phyloP scores from a whole-genome alignment of 805 yeast genomes.

The Metschnikowia gruessii region DNA sequence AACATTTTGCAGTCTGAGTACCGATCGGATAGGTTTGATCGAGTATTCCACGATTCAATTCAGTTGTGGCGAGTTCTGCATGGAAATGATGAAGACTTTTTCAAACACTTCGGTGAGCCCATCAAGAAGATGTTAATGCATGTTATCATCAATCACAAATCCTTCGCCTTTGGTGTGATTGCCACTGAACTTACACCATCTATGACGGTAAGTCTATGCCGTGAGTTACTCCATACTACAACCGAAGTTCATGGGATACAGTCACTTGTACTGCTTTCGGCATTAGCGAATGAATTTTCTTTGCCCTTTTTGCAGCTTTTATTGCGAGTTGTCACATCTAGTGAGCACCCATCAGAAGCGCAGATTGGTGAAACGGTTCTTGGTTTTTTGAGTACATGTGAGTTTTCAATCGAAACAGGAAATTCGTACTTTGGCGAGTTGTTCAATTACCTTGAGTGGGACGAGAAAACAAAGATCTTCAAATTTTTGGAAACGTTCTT shows the following conservation, averaged over 20 bases:
- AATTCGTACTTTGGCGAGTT: slow-evolving; percentile 43
- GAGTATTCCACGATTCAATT: slow-evolving; percentile 15
- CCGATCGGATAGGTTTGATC: slow-evolving; percentile 10
- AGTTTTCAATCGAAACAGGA: slow-evolving; percentile 26
- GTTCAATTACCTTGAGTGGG: slow-evolving; percentile 33
- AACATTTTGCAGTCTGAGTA: slow-evolving; percentile 16
- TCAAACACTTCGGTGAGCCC: background rate
- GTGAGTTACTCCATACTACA: background rate
- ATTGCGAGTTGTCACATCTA: slow-evolving; percentile 27
- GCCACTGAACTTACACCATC: slow-evolving; percentile 4
- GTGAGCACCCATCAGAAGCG: slow-evolving; percentile 15
- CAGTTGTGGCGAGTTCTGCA: slow-evolving; percentile 11
- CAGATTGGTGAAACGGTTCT: slow-evolving; percentile 12
- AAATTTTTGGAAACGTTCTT: slow-evolving; percentile 29
- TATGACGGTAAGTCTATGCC: background rate
- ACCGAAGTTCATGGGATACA: background rate
- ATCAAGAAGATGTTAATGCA: background rate
- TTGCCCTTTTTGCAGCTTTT: slow-evolving; percentile 42
- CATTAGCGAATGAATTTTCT: slow-evolving; percentile 33
- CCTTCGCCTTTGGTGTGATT: slow-evolving; percentile 5
- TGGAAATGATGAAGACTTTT: background rate
- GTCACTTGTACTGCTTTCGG: slow-evolving; percentile 1
- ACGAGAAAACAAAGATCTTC: slow-evolving; percentile 26
- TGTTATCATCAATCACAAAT: slow-evolving; percentile 6
- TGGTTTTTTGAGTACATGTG: slow-evolving; percentile 15